A percentile compares a stretch with the other conserved stretches of the same genome.
Evolutionary conservation across 345 rosid genomes (phyloP).

Genomic region (Moricandia arvensis): DNA sequence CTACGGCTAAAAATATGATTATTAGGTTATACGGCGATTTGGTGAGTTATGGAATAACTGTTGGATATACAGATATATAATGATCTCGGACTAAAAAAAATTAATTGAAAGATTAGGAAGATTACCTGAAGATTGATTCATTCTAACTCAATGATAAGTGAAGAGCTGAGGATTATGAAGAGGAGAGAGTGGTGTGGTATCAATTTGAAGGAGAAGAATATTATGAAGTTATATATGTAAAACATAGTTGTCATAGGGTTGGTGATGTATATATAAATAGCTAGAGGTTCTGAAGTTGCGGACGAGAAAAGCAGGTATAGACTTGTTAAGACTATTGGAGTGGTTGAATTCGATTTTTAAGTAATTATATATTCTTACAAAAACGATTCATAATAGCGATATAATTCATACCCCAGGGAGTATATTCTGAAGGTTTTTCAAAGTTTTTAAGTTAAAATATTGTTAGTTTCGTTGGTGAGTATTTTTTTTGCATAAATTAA

Average conservation of each 20-base stretch:
- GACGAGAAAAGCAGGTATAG: background rate
- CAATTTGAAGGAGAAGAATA: constrained; percentile 18
- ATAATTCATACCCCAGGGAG: background rate
- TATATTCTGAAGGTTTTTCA: background rate
- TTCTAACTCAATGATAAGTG: constrained; percentile 12
- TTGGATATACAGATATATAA: background rate
- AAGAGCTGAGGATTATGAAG: constrained; percentile 10
- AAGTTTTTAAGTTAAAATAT: background rate
- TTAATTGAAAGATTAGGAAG: background rate
- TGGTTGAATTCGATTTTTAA: constrained; percentile 24
- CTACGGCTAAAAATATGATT: constrained; percentile 8
- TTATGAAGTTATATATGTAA: background rate
- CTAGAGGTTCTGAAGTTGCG: background rate
- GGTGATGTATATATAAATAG: background rate
- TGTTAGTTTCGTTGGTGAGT: background rate
- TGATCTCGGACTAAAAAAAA: background rate
- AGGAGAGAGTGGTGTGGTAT: constrained; percentile 1
- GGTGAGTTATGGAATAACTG: background rate
- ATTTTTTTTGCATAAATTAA: background rate
- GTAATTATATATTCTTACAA: background rate
- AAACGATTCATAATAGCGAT: background rate
- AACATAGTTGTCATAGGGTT: background rate
- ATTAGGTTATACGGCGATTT: background rate
- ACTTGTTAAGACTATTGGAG: constrained; percentile 20
- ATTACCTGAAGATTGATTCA: constrained; percentile 40